A percentile compares a stretch with the other conserved stretches of the same genome.
These are phyloP conservation scores for Pyricularia grisea DNA, from an alignment of 2,329 filamentous ascomycete genomes.

Conservation along the genomic window DNA sequence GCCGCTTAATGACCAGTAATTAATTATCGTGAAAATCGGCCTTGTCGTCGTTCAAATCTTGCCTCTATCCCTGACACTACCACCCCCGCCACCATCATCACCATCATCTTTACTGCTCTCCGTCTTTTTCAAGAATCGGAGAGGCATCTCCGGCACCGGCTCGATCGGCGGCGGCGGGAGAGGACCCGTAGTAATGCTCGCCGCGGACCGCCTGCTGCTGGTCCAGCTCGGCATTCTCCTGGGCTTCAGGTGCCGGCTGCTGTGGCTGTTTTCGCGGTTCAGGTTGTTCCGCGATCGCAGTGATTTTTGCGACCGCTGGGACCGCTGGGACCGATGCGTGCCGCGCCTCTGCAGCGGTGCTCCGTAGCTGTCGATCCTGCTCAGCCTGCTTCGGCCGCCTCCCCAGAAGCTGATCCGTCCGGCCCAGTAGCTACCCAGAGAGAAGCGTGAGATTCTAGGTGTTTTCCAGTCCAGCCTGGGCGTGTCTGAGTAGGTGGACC, in stretches of 20 bases:
- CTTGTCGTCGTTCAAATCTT: background rate
- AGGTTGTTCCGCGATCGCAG: background rate
- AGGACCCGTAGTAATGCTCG: background rate
- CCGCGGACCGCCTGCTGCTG: background rate
- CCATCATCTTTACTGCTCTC: background rate
- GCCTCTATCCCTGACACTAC: background rate
- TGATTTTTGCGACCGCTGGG: too few relatives aligned
- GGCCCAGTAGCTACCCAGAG: background rate
- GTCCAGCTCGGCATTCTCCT: background rate
- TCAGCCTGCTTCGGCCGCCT: background rate
- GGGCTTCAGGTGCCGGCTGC: background rate
- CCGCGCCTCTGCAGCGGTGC: background rate
- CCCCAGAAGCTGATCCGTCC: background rate
- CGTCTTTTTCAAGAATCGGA: background rate
- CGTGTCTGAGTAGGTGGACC: background rate
- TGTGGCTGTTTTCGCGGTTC: background rate
- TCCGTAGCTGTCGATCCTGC: background rate
- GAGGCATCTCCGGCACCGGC: constrained; percentile 1
- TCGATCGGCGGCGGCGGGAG: background rate
- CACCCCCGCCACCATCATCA: background rate
- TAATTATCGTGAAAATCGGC: background rate
- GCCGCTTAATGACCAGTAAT: background rate
- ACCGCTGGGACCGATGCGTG: background rate
- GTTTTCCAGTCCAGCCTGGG: constrained; percentile 3
- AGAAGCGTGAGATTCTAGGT: constrained; percentile 1